Evolutionary conservation across 257 asterid species (phyloP).

Genomic region (Ligustrum vulgare): DNA sequence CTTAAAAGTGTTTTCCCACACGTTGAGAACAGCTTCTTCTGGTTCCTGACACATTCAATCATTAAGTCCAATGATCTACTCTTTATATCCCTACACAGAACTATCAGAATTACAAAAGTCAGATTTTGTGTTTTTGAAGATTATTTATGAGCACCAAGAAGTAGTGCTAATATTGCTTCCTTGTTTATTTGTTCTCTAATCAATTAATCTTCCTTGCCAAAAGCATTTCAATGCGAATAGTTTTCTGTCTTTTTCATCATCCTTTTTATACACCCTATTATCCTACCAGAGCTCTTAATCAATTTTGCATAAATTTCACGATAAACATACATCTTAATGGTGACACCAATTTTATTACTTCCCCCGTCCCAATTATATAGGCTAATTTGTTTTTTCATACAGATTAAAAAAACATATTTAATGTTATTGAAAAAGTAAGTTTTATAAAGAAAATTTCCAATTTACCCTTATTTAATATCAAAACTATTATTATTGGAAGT

Average conservation of each 20-base stretch:
- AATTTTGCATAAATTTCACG: neutral
- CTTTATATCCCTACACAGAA: neutral
- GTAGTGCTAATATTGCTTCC: neutral
- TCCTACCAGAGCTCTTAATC: neutral
- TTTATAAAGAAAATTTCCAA: too few relatives aligned
- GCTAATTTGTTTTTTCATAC: too few relatives aligned
- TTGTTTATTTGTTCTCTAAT: neutral
- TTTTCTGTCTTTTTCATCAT: neutral
- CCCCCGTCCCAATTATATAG: too few relatives aligned
- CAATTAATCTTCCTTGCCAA: neutral
- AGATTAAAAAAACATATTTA: too few relatives aligned
- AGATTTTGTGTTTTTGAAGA: neutral
- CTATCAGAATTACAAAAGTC: neutral
- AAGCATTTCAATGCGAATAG: neutral
- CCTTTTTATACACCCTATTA: neutral
- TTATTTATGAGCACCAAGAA: neutral
- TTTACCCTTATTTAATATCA: too few relatives aligned
- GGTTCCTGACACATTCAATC: neutral
- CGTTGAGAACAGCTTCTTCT: neutral
- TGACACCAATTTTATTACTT: neutral
- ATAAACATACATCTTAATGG: neutral
- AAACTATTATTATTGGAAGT: too few relatives aligned
- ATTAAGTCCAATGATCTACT: neutral
- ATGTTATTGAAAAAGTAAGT: too few relatives aligned
- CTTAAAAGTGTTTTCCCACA: neutral